phyloP scores from a whole-genome alignment of 768 basidiomycete genomes.

The Lenzites betulinus region DNA sequence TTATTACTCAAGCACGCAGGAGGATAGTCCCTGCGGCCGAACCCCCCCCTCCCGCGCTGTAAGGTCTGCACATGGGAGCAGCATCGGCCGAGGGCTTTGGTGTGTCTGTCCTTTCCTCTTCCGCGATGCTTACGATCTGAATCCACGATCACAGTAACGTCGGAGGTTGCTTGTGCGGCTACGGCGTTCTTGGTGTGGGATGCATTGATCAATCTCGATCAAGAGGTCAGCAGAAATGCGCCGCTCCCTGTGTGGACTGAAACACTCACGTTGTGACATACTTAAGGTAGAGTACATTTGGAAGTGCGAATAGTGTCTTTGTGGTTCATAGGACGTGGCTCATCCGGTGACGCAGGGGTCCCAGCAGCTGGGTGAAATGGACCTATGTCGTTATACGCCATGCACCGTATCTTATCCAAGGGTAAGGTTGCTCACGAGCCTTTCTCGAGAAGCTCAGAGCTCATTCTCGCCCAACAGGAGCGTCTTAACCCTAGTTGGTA shows the following conservation, averaged over 20 bases:
- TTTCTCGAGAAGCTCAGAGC: background rate
- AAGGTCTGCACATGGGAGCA: no score
- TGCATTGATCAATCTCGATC: constrained; percentile 18
- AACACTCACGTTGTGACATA: background rate
- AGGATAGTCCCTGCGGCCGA: no score
- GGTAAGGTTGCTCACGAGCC: background rate
- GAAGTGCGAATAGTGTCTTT: background rate
- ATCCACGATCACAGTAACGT: background rate
- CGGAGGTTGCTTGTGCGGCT: constrained; percentile 4
- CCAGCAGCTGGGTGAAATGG: constrained; percentile 21
- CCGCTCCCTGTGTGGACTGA: background rate
- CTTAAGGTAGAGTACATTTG: constrained; percentile 1
- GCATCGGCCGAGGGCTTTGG: no score
- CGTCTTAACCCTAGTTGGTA: background rate
- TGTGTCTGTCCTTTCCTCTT: no score
- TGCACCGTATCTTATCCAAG: constrained; percentile 12
- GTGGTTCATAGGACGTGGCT: no score
- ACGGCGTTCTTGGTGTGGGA: constrained; percentile 20
- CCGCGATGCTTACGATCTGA: no score
- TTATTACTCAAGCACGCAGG: no score
- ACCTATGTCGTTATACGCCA: constrained; percentile 19
- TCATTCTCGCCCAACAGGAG: background rate
- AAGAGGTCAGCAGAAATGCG: constrained; percentile 15
- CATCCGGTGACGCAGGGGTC: background rate
- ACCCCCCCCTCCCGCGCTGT: no score